These are phyloP conservation scores for Ophiobolus disseminans DNA, from an alignment of 2,329 filamentous ascomycete genomes.

Conservation along the genomic window DNA sequence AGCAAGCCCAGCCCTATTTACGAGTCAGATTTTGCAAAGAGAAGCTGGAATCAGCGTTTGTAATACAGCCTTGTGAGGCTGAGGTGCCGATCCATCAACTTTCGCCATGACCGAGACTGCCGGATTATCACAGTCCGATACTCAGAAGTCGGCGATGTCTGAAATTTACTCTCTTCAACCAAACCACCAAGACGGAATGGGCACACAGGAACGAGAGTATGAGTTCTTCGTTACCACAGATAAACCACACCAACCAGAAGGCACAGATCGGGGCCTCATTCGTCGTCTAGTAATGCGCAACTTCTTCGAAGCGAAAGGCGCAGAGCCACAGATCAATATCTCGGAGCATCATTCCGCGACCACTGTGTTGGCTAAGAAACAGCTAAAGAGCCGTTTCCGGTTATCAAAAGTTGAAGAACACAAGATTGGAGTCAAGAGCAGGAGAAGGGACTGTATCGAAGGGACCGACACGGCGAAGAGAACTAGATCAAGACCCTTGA, in stretches of 20 bases:
- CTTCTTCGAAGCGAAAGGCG: slow-evolving; percentile 30
- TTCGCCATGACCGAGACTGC: slow-evolving; percentile 2
- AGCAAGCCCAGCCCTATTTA: background rate
- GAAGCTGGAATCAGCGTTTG: background rate
- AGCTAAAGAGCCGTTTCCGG: slow-evolving; percentile 32
- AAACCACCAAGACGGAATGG: background rate
- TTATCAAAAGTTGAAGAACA: slow-evolving; percentile 21
- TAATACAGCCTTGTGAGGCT: background rate
- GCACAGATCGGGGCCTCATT: slow-evolving; percentile 27
- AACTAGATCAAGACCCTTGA: background rate
- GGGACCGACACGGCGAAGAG: background rate
- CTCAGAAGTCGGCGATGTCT: too few relatives aligned
- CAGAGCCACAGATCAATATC: slow-evolving; percentile 5
- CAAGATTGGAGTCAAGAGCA: background rate
- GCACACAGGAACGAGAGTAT: slow-evolving; percentile 25
- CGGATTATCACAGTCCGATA: background rate
- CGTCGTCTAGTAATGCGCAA: slow-evolving; percentile 38
- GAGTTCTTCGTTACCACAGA: slow-evolving; percentile 38
- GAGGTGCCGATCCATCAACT: slow-evolving; percentile 1
- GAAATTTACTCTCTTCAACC: background rate
- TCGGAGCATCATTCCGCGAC: slow-evolving; percentile 28
- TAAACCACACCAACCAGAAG: slow-evolving; percentile 29
- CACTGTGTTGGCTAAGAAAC: slow-evolving; percentile 27
- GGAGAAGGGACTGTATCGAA: slow-evolving; percentile 1
- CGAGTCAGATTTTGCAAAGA: background rate